Evolutionary conservation across 805 yeast species (phyloP).

Genomic region (Kazachstania viticola): DNA sequence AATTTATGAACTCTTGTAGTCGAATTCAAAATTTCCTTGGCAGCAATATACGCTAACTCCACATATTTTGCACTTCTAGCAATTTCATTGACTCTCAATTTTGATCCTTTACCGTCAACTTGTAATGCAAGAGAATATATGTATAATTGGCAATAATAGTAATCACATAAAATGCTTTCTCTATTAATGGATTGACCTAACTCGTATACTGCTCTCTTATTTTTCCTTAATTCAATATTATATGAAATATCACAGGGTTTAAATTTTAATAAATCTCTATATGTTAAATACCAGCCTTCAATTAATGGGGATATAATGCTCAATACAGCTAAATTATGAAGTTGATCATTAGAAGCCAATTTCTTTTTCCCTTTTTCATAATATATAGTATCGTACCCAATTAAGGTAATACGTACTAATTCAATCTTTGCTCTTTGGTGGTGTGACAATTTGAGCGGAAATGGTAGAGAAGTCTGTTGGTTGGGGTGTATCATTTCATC

Average conservation of each 20-base stretch:
- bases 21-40: conserved; percentile 63
- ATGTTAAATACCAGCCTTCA: conserved; percentile 65
- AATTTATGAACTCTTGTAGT: conserved; percentile 59
- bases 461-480: conserved; percentile 6
- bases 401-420: conserved; percentile 60
- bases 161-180: conserved; percentile 72
- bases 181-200: conserved; percentile 37
- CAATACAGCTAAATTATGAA: conserved; percentile 60
- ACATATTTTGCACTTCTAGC: conserved; percentile 66
- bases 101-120: conserved; percentile 29
- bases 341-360: conserved; percentile 34
- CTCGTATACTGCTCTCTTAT: conserved; percentile 25
- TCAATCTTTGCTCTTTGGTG: conserved; percentile 72
- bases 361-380: conserved; percentile 42
- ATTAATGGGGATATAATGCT: conserved; percentile 66
- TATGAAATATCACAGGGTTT: conserved; percentile 17
- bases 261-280: conserved; percentile 42
- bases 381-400: conserved; percentile 78
- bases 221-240: conserved; percentile 14
- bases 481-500: conserved; percentile 4
- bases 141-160: conserved; percentile 72
- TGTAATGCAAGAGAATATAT: conserved; percentile 71
- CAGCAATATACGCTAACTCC: conserved; percentile 72
- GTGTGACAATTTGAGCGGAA: conserved; percentile 41
- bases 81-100: conserved; percentile 54